phyloP scores from a whole-genome alignment of 2,329 filamentous ascomycete species.

The Ceratocystis variospora region DNA sequence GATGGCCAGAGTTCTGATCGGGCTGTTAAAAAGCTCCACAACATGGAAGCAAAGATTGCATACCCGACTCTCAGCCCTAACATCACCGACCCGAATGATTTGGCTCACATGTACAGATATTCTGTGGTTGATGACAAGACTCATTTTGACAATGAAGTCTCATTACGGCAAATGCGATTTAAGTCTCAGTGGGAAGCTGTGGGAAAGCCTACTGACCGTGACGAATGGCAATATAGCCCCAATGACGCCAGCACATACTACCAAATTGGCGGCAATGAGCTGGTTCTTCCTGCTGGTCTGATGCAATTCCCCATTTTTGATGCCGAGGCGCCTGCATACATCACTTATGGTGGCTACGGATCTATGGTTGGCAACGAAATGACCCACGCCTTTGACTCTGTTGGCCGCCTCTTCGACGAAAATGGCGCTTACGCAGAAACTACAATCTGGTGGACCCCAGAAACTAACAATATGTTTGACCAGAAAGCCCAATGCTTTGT shows the following conservation, averaged over 20 bases:
- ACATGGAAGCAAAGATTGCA: constrained; percentile 56
- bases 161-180: constrained; percentile 35
- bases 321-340: constrained; percentile 46
- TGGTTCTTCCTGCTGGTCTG: constrained; percentile 55
- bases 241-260: constrained; percentile 55
- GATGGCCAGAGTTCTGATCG: constrained; percentile 44
- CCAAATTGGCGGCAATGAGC: constrained; percentile 48
- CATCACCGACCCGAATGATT: constrained; percentile 41
- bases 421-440: constrained; percentile 35
- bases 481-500: constrained; percentile 51
- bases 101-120: constrained; percentile 44
- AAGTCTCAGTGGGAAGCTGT: constrained; percentile 42
- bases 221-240: constrained; percentile 47
- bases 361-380: constrained; percentile 55
- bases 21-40: constrained; percentile 50
- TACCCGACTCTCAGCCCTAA: constrained; percentile 51
- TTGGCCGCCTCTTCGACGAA: constrained; percentile 49
- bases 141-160: constrained; percentile 46
- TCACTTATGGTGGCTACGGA: constrained; percentile 57
- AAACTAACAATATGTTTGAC: constrained; percentile 44
- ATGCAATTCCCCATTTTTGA: constrained; percentile 57
- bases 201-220: constrained; percentile 45
- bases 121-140: constrained; percentile 37
- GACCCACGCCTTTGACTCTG: constrained; percentile 56
- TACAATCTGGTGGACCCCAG: constrained; percentile 52